A percentile compares a stretch with the other conserved stretches of the same genome.
phyloP scores from a whole-genome alignment of 2,329 filamentous ascomycete genomes.

The Sporothrix luriei region DNA sequence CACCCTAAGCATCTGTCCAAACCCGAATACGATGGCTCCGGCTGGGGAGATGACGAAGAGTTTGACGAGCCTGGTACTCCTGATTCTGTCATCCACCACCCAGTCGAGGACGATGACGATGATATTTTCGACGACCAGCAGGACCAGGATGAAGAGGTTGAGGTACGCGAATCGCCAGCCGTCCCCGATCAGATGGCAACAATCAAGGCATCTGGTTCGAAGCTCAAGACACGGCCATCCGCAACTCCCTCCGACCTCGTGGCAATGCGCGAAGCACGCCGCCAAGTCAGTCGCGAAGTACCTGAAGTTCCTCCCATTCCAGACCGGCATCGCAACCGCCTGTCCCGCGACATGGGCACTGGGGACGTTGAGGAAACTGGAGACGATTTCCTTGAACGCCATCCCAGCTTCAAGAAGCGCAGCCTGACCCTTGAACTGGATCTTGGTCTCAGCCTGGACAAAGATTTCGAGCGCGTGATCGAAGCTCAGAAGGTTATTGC shows the following conservation, averaged over 20 bases:
- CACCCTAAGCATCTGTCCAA: slow-evolving; percentile 55
- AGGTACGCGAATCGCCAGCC: slow-evolving; percentile 55
- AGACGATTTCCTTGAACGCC: slow-evolving; percentile 58
- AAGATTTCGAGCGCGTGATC: slow-evolving; percentile 93
- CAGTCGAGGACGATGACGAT: slow-evolving; percentile 47
- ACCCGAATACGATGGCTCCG: slow-evolving; percentile 65
- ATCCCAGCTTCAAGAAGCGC: slow-evolving; percentile 76
- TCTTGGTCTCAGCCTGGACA: slow-evolving; percentile 81
- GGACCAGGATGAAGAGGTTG: slow-evolving; percentile 23
- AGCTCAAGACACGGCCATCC: slow-evolving; percentile 85
- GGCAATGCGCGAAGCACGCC: slow-evolving; percentile 82
- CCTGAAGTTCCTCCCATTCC: slow-evolving; percentile 63
- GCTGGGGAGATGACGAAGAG: slow-evolving; percentile 61
- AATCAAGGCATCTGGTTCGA: slow-evolving; percentile 83
- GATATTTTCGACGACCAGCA: slow-evolving; percentile 31
- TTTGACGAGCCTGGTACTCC: slow-evolving; percentile 71
- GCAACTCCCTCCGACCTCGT: slow-evolving; percentile 81
- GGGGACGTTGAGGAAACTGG: slow-evolving; percentile 42
- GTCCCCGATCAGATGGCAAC: slow-evolving; percentile 84
- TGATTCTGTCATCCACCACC: slow-evolving; percentile 86
- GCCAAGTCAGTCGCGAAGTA: slow-evolving; percentile 78
- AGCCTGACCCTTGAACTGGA: slow-evolving; percentile 83
- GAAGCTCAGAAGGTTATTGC: slow-evolving; percentile 92
- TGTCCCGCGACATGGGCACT: slow-evolving; percentile 52
- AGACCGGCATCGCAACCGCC: slow-evolving; percentile 59